phyloP scores from a whole-genome alignment of 2,329 filamentous ascomycete genomes.

The Xylaria sp. region DNA sequence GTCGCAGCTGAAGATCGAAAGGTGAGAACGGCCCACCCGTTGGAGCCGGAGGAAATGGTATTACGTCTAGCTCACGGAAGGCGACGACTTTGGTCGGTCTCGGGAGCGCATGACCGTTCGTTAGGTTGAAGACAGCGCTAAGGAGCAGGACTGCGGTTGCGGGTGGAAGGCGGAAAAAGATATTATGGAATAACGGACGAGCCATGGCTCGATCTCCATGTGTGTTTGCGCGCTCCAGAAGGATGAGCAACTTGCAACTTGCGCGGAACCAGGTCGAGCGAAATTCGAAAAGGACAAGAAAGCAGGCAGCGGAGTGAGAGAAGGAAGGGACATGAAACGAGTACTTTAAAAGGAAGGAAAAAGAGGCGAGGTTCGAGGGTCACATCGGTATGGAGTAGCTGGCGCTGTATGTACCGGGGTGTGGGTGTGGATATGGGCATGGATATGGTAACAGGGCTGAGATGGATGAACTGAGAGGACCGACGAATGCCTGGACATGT shows the following conservation, averaged over 20 bases:
- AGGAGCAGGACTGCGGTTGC: slow-evolving; percentile 52
- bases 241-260: slow-evolving; percentile 7
- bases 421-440: slow-evolving; percentile 15
- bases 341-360: slow-evolving; percentile 39
- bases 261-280: slow-evolving; percentile 23
- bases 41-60: slow-evolving; percentile 55
- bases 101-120: slow-evolving; percentile 55
- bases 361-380: slow-evolving; percentile 42
- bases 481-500: slow-evolving; percentile 3
- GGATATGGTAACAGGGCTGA: slow-evolving; percentile 38
- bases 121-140: slow-evolving; percentile 49
- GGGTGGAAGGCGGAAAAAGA: slow-evolving; percentile 53
- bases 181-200: slow-evolving; percentile 47
- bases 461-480: slow-evolving; percentile 24
- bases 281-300: slow-evolving; percentile 32
- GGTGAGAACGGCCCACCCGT: slow-evolving; percentile 56
- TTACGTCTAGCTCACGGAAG: slow-evolving; percentile 54
- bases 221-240: slow-evolving; percentile 24
- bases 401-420: slow-evolving; percentile 33
- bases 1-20: slow-evolving; percentile 54
- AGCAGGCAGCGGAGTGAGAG: slow-evolving; percentile 34
- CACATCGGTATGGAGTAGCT: slow-evolving; percentile 36
- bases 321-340: slow-evolving; percentile 37
- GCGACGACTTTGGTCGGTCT: slow-evolving; percentile 55
- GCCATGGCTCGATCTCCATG: slow-evolving; percentile 46